Evolutionary conservation across 2,329 filamentous ascomycete genomes (phyloP), one percentile per base, ranked within the genome.

Genomic region (Xylaria multiplex): DNA sequence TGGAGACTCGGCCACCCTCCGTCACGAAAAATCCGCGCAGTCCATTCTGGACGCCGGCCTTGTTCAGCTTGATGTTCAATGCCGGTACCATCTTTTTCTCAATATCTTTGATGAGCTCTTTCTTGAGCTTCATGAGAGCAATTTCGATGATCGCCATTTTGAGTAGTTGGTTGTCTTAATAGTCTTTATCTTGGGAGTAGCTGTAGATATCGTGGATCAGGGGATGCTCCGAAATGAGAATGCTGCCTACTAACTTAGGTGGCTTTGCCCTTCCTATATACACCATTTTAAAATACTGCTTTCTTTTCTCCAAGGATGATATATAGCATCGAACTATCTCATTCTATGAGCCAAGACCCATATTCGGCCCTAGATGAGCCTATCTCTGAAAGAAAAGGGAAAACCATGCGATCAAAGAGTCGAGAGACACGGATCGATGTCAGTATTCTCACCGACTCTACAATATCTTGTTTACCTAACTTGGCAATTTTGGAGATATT

Each of bases 141-240:
- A 68, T 63, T 59, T 68, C 63, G 37, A 68, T 27, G 46, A 66
- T 16, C 7, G 62, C 13, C 66, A 68, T 66, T 7, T 63, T 66
- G 48, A 42, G 7, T 30, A 13, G 4, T 46, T 22, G 7, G 14
- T 45, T 55, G 24, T 5, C 37, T 22, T 45, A 4, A 2, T 16
- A 16, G 30, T 16, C n/a, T 32, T 13, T 55, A n/a, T 19, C n/a
- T 6, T 30, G 6, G 32, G 19, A 56, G 37, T 48, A 4, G 24
- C 30, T 22, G 11, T 32, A 42, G 16, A 27, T 3, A 5, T 27
- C 19, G 19, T 19, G 19, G 19, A 19, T 19, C 19, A 19, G 19
- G 19, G 19, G 19, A 19, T 57, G 45, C 16, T 53, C 7, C 42
- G 27, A 5, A 16, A 49, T 48, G 48, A 40, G 35, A 45, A 58